Evolutionary conservation across 1,284 basidiomycete species (phyloP).

Genomic region (Volvariella volvacea): DNA sequence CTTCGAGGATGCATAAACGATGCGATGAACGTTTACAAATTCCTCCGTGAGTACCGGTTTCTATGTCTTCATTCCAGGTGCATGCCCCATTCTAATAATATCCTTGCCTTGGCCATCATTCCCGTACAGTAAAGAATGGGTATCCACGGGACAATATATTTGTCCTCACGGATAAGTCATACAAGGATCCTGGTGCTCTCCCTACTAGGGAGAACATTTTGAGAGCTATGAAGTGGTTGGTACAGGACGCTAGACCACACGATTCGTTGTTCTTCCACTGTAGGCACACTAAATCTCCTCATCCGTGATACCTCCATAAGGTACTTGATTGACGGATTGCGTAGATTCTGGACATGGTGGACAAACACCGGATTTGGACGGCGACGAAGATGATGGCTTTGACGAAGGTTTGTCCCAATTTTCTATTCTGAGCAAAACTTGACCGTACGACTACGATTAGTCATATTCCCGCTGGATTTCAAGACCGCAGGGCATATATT

Average conservation of each 20-base stretch:
- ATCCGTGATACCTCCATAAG: not conserved
- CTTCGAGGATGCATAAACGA: slow-evolving; percentile 84
- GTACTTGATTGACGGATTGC: not conserved
- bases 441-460: slow-evolving; percentile 19
- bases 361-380: slow-evolving; percentile 64
- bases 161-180: slow-evolving; percentile 68
- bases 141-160: slow-evolving; percentile 73
- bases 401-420: slow-evolving; percentile 50
- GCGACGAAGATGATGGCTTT: slow-evolving; percentile 60
- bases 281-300: slow-evolving; percentile 25
- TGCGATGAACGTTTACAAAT: slow-evolving; percentile 61
- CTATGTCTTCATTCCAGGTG: not conserved
- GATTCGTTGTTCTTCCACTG: slow-evolving; percentile 90
- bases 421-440: not conserved
- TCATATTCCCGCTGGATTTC: slow-evolving; percentile 74
- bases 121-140: slow-evolving; percentile 41
- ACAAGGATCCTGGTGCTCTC: slow-evolving; percentile 45
- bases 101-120: not conserved
- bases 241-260: slow-evolving; percentile 62
- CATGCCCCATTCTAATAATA: not conserved
- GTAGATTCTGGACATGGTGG: slow-evolving; percentile 81
- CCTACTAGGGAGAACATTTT: slow-evolving; percentile 80
- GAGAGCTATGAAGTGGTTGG: slow-evolving; percentile 86
- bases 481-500: slow-evolving; percentile 61
- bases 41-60: slow-evolving; percentile 45